Evolutionary conservation across 495 filamentous ascomycete genomes (phyloP).

Genomic region (Aspergillus ostianus): DNA sequence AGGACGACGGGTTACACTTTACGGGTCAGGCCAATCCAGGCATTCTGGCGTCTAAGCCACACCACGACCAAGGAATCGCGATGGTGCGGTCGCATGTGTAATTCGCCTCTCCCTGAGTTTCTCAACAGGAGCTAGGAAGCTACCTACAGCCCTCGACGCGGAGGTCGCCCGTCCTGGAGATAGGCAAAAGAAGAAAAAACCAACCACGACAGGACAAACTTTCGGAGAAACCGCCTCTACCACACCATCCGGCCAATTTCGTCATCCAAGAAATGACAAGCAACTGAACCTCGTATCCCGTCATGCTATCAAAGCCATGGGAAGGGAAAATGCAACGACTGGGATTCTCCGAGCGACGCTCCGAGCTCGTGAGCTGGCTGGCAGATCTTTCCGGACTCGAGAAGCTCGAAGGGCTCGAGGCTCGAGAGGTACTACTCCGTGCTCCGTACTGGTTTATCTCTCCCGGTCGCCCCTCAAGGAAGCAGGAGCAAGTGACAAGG

Average conservation of each 20-base stretch:
- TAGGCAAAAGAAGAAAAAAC: no score
- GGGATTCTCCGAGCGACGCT: background rate
- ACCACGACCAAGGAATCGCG: background rate
- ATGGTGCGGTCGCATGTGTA: background rate
- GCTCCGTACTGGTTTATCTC: no score
- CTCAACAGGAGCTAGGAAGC: background rate
- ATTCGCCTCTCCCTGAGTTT: background rate
- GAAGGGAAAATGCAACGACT: no score
- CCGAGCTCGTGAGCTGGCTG: no score
- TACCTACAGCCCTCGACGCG: no score
- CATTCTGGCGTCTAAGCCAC: background rate
- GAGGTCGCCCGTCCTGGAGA: no score
- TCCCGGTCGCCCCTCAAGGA: no score
- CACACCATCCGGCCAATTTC: background rate
- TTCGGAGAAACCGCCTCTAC: background rate
- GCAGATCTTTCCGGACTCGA: no score
- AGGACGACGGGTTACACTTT: background rate
- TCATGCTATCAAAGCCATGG: background rate
- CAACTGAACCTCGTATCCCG: background rate
- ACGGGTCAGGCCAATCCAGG: background rate
- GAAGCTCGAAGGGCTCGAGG: no score
- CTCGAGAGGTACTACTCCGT: no score
- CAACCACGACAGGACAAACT: no score
- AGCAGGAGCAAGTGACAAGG: background rate
- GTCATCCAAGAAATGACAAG: background rate